Conservation (phyloP, 768 basidiomycete species). For the Royoungia palumana region DNA sequence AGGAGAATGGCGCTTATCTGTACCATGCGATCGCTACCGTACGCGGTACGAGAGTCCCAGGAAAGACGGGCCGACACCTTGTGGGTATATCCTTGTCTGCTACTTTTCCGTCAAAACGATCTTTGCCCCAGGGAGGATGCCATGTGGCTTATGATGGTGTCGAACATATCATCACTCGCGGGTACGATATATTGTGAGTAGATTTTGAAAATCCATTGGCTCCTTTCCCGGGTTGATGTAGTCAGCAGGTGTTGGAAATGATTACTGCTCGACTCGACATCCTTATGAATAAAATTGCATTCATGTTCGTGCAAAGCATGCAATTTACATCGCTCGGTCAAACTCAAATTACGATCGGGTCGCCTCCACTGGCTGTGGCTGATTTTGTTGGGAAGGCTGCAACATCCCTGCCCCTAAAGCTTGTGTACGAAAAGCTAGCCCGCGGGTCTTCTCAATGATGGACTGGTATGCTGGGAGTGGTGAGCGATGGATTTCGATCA, state of each 20-base stretch:
- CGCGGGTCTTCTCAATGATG: constrained; percentile 93
- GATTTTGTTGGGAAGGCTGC: constrained; percentile 33
- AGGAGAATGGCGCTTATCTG: constrained; percentile 60
- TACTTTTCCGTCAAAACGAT: neutral
- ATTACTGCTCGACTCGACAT: neutral
- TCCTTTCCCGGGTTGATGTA: neutral
- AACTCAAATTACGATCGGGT: constrained; percentile 17
- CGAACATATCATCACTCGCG: constrained; percentile 37
- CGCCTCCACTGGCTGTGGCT: constrained; percentile 30
- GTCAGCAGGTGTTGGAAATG: constrained; percentile 37
- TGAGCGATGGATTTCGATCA: constrained; percentile 92
- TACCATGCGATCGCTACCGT: constrained; percentile 64
- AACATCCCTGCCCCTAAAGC: constrained; percentile 79
- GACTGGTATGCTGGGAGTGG: constrained; percentile 88
- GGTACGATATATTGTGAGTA: constrained; percentile 45
- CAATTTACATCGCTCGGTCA: constrained; percentile 2
- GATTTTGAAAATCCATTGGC: neutral
- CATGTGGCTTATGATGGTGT: constrained; percentile 39
- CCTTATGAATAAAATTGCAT: neutral
- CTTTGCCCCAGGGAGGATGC: constrained; percentile 35
- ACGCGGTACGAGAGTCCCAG: constrained; percentile 58
- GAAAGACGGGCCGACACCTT: constrained; percentile 69
- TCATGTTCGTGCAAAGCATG: neutral
- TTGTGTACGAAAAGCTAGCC: constrained; percentile 86
- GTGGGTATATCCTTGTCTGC: constrained; percentile 35